phyloP scores from a whole-genome alignment of 352 stramenopile species.

The Phytopythium vexans region DNA sequence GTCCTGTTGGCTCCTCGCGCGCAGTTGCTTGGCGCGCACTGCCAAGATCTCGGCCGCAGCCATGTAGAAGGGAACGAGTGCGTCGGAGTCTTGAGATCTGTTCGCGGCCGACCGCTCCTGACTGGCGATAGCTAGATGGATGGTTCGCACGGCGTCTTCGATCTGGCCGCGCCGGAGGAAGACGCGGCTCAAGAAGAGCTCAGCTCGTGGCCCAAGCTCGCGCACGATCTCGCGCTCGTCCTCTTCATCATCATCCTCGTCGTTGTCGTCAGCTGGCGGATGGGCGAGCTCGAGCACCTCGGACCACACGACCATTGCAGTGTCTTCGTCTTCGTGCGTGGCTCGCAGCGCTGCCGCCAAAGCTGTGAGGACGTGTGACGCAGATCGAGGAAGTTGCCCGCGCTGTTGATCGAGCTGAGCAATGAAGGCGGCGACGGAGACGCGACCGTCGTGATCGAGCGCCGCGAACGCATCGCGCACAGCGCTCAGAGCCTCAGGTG shows the following conservation, averaged over 20 bases:
- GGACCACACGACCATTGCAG: constrained; percentile 18
- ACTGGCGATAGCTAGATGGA: constrained; percentile 41
- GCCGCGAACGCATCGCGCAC: constrained; percentile 31
- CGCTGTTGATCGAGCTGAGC: constrained; percentile 14
- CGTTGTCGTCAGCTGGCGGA: constrained; percentile 5
- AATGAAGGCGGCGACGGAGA: constrained; percentile 38
- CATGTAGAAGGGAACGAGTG: constrained; percentile 55
- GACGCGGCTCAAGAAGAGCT: constrained; percentile 52
- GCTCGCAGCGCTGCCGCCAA: not conserved
- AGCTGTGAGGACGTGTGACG: no score
- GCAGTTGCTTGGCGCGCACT: constrained; percentile 50
- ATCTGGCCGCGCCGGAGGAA: constrained; percentile 50
- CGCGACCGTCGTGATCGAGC: constrained; percentile 43
- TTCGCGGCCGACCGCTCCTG: constrained; percentile 36
- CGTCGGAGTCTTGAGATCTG: constrained; percentile 6
- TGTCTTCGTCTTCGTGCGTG: not conserved
- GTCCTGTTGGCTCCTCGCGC: constrained; percentile 37
- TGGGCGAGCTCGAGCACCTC: constrained; percentile 28
- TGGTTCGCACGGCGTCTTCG: constrained; percentile 46
- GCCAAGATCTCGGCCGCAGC: constrained; percentile 46
- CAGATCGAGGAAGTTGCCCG: not conserved
- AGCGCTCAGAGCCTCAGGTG: constrained; percentile 13
- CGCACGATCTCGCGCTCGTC: constrained; percentile 10
- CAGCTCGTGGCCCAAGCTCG: constrained; percentile 33
- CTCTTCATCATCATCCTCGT: constrained; percentile 15